These are phyloP conservation scores for Ogataea nakhonphanomensis DNA, from an alignment of 805 yeast genomes.

Conservation along the genomic window DNA sequence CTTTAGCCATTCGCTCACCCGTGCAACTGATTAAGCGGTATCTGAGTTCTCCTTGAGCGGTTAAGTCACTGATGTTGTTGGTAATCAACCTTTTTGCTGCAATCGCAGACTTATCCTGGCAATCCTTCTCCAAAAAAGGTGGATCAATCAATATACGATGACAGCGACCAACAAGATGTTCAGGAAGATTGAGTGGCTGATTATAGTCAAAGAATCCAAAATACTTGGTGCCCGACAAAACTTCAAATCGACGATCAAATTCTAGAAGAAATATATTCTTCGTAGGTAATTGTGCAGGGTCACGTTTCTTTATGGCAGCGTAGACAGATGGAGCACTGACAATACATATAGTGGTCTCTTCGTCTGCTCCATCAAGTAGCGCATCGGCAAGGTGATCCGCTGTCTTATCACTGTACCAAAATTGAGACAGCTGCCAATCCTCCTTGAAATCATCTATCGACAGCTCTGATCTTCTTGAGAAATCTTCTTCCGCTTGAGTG, in stretches of 20 bases:
- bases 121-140: constrained; percentile 78
- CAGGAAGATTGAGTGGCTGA: constrained; percentile 60
- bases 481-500: constrained; percentile 54
- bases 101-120: constrained; percentile 68
- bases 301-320: constrained; percentile 67
- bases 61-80: constrained; percentile 36
- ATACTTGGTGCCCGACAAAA: constrained; percentile 63
- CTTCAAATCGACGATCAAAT: constrained; percentile 70
- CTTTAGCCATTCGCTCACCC: constrained; percentile 79
- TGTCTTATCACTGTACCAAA: constrained; percentile 80
- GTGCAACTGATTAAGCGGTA: constrained; percentile 71
- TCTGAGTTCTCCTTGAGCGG: constrained; percentile 38
- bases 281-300: constrained; percentile 54
- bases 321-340: constrained; percentile 91
- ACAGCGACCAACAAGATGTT: constrained; percentile 53
- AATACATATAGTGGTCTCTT: constrained; percentile 65
- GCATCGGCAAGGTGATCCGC: constrained; percentile 68
- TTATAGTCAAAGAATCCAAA: constrained; percentile 77
- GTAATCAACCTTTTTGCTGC: constrained; percentile 60
- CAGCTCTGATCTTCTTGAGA: constrained; percentile 32
- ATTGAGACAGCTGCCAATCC: constrained; percentile 93
- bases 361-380: constrained; percentile 71
- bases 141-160: constrained; percentile 81
- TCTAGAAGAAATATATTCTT: constrained; percentile 72
- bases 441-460: constrained; percentile 74